Percentiles rank a stretch among this genome's conserved stretches.
Conservation (phyloP, 805 yeast species). For the Ogataea trehaloabstinens region DNA sequence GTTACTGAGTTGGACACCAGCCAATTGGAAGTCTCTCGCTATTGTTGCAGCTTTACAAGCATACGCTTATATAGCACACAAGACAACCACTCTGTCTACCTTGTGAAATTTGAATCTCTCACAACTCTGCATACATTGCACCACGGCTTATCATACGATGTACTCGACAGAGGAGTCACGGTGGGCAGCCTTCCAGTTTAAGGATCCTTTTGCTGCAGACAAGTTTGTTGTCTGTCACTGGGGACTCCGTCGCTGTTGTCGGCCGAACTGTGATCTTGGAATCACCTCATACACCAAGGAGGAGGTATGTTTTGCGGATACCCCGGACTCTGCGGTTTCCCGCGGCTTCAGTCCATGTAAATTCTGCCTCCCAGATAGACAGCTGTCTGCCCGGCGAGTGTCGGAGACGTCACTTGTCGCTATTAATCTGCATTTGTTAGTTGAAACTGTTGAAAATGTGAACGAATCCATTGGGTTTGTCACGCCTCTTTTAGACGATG, state of each 20-base stretch:
- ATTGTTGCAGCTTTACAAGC: too few species aligned
- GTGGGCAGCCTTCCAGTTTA: conserved; percentile 64
- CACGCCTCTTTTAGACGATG: conserved; percentile 48
- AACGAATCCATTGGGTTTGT: conserved; percentile 59
- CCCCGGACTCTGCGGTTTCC: conserved; percentile 39
- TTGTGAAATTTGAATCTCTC: too few species aligned
- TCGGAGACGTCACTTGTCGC: conserved; percentile 33
- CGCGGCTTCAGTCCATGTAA: conserved; percentile 52
- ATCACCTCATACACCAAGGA: conserved; percentile 40
- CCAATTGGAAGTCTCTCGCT: too few species aligned
- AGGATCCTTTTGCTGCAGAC: conserved; percentile 64
- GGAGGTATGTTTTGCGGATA: conserved; percentile 45
- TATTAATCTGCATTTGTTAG: conserved; percentile 44
- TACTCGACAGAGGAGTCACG: conserved; percentile 45
- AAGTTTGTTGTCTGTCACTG: conserved; percentile 53
- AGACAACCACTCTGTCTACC: too few species aligned
- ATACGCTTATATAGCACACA: too few species aligned
- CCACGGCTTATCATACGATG: conserved; percentile 10
- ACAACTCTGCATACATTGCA: not conserved
- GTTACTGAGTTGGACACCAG: too few species aligned
- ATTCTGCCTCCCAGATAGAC: conserved; percentile 49
- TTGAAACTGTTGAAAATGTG: conserved; percentile 51
- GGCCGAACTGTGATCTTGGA: conserved; percentile 63
- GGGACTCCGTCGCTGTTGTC: conserved; percentile 46
- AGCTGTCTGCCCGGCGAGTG: conserved; percentile 16